These are phyloP conservation scores for Vitis rotundifolia DNA, from an alignment of 164 flowering plant genomes.

Conservation along the genomic window DNA sequence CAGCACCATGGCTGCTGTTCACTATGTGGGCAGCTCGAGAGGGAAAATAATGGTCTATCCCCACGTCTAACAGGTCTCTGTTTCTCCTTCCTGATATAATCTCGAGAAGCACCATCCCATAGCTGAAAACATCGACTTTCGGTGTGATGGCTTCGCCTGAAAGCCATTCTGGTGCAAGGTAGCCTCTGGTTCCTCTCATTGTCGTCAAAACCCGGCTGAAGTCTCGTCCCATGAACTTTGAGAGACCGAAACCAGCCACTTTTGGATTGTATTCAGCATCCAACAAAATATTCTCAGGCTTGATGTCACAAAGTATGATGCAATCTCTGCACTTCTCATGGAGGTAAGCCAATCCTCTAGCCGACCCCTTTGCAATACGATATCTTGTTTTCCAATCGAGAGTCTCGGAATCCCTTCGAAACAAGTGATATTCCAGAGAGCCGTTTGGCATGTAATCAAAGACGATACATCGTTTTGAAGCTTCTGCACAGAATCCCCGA, in stretches of 20 bases:
- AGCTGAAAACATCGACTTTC: constrained; percentile 60
- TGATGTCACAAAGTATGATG: constrained; percentile 62
- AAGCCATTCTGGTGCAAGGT: constrained; percentile 67
- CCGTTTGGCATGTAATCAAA: constrained; percentile 63
- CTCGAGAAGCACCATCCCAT: constrained; percentile 59
- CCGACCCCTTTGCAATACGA: constrained; percentile 46
- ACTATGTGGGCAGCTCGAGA: constrained; percentile 31
- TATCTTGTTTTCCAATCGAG: constrained; percentile 48
- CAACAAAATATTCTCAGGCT: constrained; percentile 61
- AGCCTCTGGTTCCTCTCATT: constrained; percentile 61
- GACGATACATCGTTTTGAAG: constrained; percentile 40
- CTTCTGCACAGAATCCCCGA: constrained; percentile 57
- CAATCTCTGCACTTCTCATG: constrained; percentile 57
- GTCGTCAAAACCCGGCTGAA: constrained; percentile 57
- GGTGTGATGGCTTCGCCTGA: constrained; percentile 49
- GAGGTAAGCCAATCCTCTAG: constrained; percentile 54
- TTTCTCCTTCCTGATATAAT: constrained; percentile 50
- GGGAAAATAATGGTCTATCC: constrained; percentile 36
- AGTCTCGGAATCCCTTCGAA: constrained; percentile 11
- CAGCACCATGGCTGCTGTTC: constrained; percentile 21
- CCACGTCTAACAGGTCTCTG: constrained; percentile 24
- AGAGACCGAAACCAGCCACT: constrained; percentile 64
- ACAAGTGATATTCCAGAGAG: constrained; percentile 42
- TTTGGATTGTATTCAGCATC: constrained; percentile 44
- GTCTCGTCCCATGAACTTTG: constrained; percentile 56